Evolutionary conservation across 208 protist species (phyloP).

Genomic region (Blechomonas ayalai): DNA sequence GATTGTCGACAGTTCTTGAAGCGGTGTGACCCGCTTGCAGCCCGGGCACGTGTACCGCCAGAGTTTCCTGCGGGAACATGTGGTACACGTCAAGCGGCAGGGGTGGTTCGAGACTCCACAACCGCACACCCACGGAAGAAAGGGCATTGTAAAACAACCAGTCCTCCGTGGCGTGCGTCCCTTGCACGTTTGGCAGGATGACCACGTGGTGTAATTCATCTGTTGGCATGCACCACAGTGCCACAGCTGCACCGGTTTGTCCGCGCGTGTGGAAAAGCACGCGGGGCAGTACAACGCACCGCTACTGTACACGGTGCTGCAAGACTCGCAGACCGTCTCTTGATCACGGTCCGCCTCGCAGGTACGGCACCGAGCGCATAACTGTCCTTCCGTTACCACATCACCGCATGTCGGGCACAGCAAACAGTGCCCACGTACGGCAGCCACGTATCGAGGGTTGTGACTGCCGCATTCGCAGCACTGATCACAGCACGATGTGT

Average conservation of each 20-base stretch:
- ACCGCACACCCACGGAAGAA: conserved; percentile 60
- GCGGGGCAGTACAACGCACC: conserved; percentile 44
- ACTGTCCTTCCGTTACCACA: conserved; percentile 5
- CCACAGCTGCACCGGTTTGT: conserved; percentile 44
- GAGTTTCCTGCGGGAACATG: conserved; percentile 15
- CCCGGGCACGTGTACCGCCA: conserved; percentile 37
- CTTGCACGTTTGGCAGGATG: conserved; percentile 46
- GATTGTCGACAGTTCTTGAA: not conserved
- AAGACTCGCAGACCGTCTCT: conserved; percentile 20
- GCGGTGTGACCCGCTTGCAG: conserved; percentile 16
- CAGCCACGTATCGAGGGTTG: conserved; percentile 13
- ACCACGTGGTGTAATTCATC: conserved; percentile 63
- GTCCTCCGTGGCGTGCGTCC: conserved; percentile 13
- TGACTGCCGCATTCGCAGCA: conserved; percentile 15
- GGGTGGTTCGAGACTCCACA: conserved; percentile 57
- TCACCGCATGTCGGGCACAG: conserved; percentile 1
- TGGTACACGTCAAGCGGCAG: conserved; percentile 25
- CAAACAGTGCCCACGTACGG: not conserved
- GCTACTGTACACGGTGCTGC: conserved; percentile 19
- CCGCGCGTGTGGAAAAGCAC: conserved; percentile 37
- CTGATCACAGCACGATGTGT: not conserved
- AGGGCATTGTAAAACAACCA: conserved; percentile 25
- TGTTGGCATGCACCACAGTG: conserved; percentile 47
- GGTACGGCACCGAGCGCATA: conserved; percentile 9
- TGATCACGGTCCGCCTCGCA: conserved; percentile 12